Conservation (phyloP, 2,329 filamentous ascomycete genomes). For the Cytospora mali region DNA sequence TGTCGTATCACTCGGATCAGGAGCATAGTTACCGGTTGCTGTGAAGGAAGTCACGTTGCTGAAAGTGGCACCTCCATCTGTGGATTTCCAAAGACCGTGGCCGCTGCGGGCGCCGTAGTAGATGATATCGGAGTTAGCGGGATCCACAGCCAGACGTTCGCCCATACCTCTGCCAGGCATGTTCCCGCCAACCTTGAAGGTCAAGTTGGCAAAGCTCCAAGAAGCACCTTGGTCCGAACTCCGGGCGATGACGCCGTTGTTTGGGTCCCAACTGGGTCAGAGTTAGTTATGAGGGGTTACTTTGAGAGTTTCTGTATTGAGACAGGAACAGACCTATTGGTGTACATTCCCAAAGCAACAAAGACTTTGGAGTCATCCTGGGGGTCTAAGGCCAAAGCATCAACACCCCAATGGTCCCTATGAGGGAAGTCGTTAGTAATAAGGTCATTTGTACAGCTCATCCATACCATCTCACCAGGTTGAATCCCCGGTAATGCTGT, state of each 20-base stretch:
- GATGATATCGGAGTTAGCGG: conserved; percentile 57
- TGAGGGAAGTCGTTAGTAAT: not conserved
- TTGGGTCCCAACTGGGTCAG: conserved; percentile 47
- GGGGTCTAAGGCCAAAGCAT: conserved; percentile 59
- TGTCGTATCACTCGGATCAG: conserved; percentile 47
- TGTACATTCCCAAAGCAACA: conserved; percentile 59
- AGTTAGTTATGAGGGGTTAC: not conserved
- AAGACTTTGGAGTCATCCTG: conserved; percentile 55
- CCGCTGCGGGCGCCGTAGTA: conserved; percentile 62
- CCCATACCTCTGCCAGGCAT: conserved; percentile 64
- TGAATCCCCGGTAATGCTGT: conserved; percentile 23
- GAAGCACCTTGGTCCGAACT: conserved; percentile 57
- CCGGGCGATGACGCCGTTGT: conserved; percentile 55
- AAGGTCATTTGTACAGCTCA: not conserved
- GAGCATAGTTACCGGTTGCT: conserved; percentile 51
- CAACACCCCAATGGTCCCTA: conserved; percentile 59
- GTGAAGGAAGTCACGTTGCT: conserved; percentile 55
- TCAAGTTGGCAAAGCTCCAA: conserved; percentile 51
- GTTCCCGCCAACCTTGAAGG: conserved; percentile 64
- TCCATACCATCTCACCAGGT: conserved; percentile 15
- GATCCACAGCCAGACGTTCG: conserved; percentile 61
- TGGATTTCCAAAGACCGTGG: conserved; percentile 61
- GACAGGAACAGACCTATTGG: conserved; percentile 45
- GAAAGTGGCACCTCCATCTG: conserved; percentile 57
- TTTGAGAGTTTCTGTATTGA: no score